Evolutionary conservation across 2,329 filamentous ascomycete species (phyloP), one percentile per base, ranked within the genome.

Genomic region (Sporothrix euskadiensis): DNA sequence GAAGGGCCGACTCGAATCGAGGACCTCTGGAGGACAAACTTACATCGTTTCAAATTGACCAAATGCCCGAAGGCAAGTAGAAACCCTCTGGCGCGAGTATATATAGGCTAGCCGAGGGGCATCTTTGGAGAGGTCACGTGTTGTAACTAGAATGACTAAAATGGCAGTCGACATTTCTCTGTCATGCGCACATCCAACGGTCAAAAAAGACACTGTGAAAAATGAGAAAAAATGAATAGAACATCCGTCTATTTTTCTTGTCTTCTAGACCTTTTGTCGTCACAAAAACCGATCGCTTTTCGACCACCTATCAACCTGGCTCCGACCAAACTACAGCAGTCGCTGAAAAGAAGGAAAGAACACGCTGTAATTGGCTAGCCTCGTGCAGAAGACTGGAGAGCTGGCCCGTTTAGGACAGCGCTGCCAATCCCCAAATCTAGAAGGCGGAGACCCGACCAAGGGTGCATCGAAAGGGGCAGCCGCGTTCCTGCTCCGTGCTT

Each of bases 11-110:
- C 12, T 76, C 71, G 75, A 76, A 76, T 69, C 32, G 44, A 32
- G 68, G 41, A n/a, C 12, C 35, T 56, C 65, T 14, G 69, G 63
- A 52, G 14, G 10, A 19, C 32, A 32, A 52, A 69, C 73, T 65
- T 78, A 75, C 77, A 78, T 77, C 75, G 76, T 77, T 78, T 77
- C 76, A 75, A 78, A 78, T 78, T 78, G 76, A 78, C 76, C 76
- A 78, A 76, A 77, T 78, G 77, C 77, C 77, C 77, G 77, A 78
- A 79, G 76, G 76, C 77, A 71, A 75, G 44, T 74, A 12, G 19
- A 54, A 1, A 4, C 0, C 22, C 5, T 8, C 4, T 0, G 57
- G n/a, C 10, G 7, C 12, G 2, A 0, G 14, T 7, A 52, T 69
- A 74, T 71, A 72, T 74, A 74, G 57, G 14, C 35, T 16, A 66